A percentile compares a stretch with the other conserved stretches of the same genome.
Evolutionary conservation across 352 stramenopile genomes (phyloP).

Genomic region (Albugo candida): DNA sequence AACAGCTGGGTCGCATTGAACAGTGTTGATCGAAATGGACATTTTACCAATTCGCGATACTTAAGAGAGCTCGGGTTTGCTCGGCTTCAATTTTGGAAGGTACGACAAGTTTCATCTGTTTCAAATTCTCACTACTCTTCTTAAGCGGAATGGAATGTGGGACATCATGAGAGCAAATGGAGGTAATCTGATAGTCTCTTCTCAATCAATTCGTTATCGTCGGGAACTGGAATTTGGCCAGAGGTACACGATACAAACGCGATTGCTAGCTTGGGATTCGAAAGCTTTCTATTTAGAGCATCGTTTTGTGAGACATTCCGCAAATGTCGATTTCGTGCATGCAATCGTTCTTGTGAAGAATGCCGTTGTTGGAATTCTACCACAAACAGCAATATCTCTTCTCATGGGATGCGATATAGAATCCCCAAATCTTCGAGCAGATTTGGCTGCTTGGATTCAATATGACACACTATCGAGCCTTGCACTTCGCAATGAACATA

Average conservation of each 20-base stretch:
- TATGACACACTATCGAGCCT: constrained; percentile 62
- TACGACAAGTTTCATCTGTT: constrained; percentile 8
- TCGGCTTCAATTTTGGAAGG: constrained; percentile 61
- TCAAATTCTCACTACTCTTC: neutral
- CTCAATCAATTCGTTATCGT: constrained; percentile 64
- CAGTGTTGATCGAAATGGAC: constrained; percentile 71
- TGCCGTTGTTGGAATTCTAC: constrained; percentile 41
- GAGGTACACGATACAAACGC: constrained; percentile 45
- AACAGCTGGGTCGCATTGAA: constrained; percentile 23
- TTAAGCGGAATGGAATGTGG: constrained; percentile 58
- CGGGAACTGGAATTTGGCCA: constrained; percentile 57
- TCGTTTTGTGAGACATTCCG: constrained; percentile 37
- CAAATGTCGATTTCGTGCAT: constrained; percentile 34
- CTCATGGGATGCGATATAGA: constrained; percentile 21
- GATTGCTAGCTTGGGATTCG: constrained; percentile 60
- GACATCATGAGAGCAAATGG: constrained; percentile 20
- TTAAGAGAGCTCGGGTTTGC: constrained; percentile 71
- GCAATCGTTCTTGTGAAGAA: constrained; percentile 81
- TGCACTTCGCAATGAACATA: constrained; percentile 20
- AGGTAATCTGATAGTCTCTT: constrained; percentile 64
- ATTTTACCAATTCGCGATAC: constrained; percentile 75
- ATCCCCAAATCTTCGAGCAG: constrained; percentile 24
- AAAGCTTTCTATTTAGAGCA: constrained; percentile 77
- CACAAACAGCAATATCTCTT: constrained; percentile 23
- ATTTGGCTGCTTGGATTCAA: constrained; percentile 36